A percentile compares a stretch with the other conserved stretches of the same genome.
Conservation (phyloP, 768 basidiomycete genomes). For the Fomitopsis serialis region DNA sequence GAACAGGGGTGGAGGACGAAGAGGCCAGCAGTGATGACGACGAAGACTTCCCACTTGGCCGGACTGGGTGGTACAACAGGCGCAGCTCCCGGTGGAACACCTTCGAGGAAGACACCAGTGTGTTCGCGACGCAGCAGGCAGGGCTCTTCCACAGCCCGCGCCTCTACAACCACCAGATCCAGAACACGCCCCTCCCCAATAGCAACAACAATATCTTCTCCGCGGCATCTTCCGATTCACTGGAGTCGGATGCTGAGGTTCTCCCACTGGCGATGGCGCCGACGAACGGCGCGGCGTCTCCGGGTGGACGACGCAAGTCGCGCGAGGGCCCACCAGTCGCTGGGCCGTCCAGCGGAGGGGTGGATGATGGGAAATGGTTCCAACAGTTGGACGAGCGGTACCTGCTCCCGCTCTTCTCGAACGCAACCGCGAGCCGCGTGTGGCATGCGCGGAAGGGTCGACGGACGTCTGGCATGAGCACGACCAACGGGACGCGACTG, state of each 20-base stretch:
- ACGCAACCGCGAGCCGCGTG: slow-evolving; percentile 82
- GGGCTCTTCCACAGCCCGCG: slow-evolving; percentile 21
- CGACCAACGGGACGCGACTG: slow-evolving; percentile 16
- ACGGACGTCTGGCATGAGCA: slow-evolving; percentile 29
- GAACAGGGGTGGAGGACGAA: slow-evolving; percentile 93
- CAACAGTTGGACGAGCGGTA: slow-evolving; percentile 93
- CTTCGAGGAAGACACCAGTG: slow-evolving; percentile 25
- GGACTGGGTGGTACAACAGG: slow-evolving; percentile 28
- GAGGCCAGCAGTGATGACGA: slow-evolving; percentile 50
- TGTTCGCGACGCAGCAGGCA: slow-evolving; percentile 14
- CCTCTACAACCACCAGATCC: slow-evolving; percentile 60
- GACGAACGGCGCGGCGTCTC: not conserved
- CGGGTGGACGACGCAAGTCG: slow-evolving; percentile 8
- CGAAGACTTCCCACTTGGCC: slow-evolving; percentile 38
- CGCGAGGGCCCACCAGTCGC: slow-evolving; percentile 7
- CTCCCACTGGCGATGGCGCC: slow-evolving; percentile 66
- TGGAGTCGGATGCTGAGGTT: slow-evolving; percentile 77
- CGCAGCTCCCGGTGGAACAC: slow-evolving; percentile 33
- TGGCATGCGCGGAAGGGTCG: slow-evolving; percentile 77
- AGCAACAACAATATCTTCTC: slow-evolving; percentile 47
- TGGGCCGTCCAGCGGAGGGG: slow-evolving; percentile 17
- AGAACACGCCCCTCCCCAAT: slow-evolving; percentile 13
- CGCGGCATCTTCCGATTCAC: slow-evolving; percentile 67
- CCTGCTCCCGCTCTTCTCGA: slow-evolving; percentile 87
- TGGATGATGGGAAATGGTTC: slow-evolving; percentile 92